Percentiles rank a stretch among this genome's conserved stretches.
These are phyloP conservation scores for Aphanocladium album DNA, from an alignment of 2,329 filamentous ascomycete genomes.

Conservation along the genomic window DNA sequence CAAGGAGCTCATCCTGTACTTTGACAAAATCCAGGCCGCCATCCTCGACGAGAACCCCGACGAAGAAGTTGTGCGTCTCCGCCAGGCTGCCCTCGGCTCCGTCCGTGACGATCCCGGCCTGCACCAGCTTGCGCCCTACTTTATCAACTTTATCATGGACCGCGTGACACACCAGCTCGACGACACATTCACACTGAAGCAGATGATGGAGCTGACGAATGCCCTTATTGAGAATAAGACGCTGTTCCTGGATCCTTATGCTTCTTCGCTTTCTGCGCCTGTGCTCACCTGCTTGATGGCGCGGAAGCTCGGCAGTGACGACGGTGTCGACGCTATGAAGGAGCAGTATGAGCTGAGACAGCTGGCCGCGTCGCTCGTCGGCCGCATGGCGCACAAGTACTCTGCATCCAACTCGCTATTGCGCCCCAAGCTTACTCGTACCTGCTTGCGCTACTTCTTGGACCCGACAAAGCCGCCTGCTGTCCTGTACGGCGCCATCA, in stretches of 20 bases:
- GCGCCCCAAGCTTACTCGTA: constrained; percentile 83
- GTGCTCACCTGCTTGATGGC: constrained; percentile 84
- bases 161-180: constrained; percentile 93
- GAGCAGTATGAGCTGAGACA: constrained; percentile 79
- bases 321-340: constrained; percentile 46
- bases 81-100: constrained; percentile 78
- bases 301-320: constrained; percentile 65
- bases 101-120: constrained; percentile 85
- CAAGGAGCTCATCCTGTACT: constrained; percentile 94
- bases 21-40: constrained; percentile 88
- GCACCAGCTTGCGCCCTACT: constrained; percentile 94
- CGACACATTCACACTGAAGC: constrained; percentile 79
- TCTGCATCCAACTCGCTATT: constrained; percentile 74
- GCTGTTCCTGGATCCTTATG: constrained; percentile 64
- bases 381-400: constrained; percentile 75
- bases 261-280: constrained; percentile 68
- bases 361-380: constrained; percentile 75
- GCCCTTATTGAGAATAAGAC: constrained; percentile 79
- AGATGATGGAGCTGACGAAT: constrained; percentile 87
- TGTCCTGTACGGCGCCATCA: constrained; percentile 83
- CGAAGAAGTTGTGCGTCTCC: constrained; percentile 65
- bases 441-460: constrained; percentile 86
- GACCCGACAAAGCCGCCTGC: constrained; percentile 78
- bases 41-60: constrained; percentile 85
- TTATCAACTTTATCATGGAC: constrained; percentile 91